Conservation (phyloP, 441 rosid species). For the Hura crepitans region DNA sequence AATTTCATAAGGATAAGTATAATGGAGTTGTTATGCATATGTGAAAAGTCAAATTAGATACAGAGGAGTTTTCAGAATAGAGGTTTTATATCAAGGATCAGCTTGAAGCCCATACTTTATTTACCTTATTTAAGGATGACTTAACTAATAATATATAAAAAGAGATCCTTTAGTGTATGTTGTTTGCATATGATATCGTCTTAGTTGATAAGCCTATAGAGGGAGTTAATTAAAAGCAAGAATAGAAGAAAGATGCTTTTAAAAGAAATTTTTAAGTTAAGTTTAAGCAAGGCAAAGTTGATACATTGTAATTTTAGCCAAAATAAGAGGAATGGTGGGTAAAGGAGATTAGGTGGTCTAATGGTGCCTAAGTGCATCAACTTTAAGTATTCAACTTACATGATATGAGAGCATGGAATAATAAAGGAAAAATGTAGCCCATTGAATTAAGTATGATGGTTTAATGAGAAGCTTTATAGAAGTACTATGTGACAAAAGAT, state of each 20-base stretch:
- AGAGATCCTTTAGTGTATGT: not conserved
- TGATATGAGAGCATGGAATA: not conserved
- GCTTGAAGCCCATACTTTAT: not conserved
- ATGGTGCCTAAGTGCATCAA: not conserved
- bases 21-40: not conserved
- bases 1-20: not conserved
- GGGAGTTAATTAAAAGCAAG: not conserved
- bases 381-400: not conserved
- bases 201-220: not conserved
- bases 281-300: not conserved
- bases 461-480: not conserved
- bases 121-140: not conserved
- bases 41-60: not conserved
- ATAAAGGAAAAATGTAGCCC: not conserved
- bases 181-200: not conserved
- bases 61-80: not conserved
- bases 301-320: not conserved
- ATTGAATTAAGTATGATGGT: too few species aligned
- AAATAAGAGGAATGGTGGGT: too few species aligned
- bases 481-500: too few species aligned
- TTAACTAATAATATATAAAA: not conserved
- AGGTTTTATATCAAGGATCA: not conserved
- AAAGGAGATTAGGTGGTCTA: not conserved
- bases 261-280: not conserved
- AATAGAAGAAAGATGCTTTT: not conserved